Base-by-base conservation (phyloP, 2,329 filamentous ascomycete genomes). In the Cytospora mali region DNA sequence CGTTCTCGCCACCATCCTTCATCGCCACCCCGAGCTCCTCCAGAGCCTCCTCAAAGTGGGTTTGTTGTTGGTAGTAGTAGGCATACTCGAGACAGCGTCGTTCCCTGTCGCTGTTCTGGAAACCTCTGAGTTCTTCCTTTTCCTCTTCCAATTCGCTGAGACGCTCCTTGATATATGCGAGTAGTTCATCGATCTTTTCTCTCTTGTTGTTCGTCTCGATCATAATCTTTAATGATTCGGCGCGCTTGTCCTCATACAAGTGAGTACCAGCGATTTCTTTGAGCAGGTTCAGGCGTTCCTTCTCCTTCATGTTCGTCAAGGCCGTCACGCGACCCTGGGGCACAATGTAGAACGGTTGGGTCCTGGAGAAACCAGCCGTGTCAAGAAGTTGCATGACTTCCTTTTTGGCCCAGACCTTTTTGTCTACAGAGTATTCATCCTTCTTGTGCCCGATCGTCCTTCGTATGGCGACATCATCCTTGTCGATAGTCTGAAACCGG, bases 201-300 rank as follows among this genome's bases (percentile, higher is more conserved):
- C 93, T 88, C 80, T 97, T 98, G 77, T 93, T 96, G 75, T 94
- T 93, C 18, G 95, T 98, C 69, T 99, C 95, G 66, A 88, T 87
- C 92, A 99, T 97, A 70, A 99, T 97, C 79, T 97, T 97, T 68
- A 96, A 80, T 52, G 92, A 97, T 75, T 99, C 94, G 29, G 92
- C 85, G 66, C 96, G 88, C 62, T 94, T 89, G 58, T 92, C 90
- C 77, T 99, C 95, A 77, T 99, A 99, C 51, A 97, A 93, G 71
- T 97, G 93, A 9, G 95, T 99, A 66, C 95, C 95, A 0, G 95
- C 95, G n/a, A 99, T 95, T 73, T 98, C 95, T 76, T 99, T 99
- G 66, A 99, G 79, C 64, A 99, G 80, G 68, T 90, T 93, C 66
- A 99, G 79, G 58, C 95, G 87, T 74, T 97, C 93, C 1, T 88